Evolutionary conservation across 768 basidiomycete species (phyloP).

Genomic region (Podaxis carcinomalis): DNA sequence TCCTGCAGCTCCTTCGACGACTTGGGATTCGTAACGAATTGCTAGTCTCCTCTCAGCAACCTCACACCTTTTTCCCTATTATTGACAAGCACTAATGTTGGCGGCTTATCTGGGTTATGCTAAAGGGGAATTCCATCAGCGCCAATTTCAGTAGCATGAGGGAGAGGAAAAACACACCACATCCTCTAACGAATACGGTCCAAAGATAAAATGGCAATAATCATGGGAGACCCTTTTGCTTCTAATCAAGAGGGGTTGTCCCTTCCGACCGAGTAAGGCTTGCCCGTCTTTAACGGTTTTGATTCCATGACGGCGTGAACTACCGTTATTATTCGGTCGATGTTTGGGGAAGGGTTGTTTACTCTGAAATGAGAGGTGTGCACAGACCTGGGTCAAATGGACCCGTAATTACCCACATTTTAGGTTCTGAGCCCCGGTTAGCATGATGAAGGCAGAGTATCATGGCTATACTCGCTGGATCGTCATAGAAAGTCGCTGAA

Average conservation of each 20-base stretch:
- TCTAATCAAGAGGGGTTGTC: conserved; percentile 43
- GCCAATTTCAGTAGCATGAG: background rate
- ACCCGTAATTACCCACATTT: conserved; percentile 54
- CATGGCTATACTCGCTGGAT: background rate
- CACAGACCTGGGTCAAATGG: conserved; percentile 43
- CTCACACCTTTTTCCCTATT: conserved; percentile 44
- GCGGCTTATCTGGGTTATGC: conserved; percentile 45
- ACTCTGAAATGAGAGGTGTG: conserved; percentile 37
- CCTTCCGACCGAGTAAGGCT: conserved; percentile 61
- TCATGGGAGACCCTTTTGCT: conserved; percentile 62
- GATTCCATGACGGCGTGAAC: conserved; percentile 18
- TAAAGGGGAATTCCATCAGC: conserved; percentile 19
- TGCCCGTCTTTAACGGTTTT: conserved; percentile 62
- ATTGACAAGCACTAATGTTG: conserved; percentile 45
- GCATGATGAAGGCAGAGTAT: background rate
- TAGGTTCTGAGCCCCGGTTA: background rate
- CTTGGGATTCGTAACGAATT: conserved; percentile 30
- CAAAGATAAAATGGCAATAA: conserved; percentile 57
- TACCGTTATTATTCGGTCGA: background rate
- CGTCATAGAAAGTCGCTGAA: background rate
- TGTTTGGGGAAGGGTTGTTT: conserved; percentile 15
- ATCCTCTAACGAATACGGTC: conserved; percentile 44
- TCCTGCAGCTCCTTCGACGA: conserved; percentile 41
- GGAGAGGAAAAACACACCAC: conserved; percentile 40
- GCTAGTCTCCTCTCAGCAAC: conserved; percentile 33